Percentiles rank a stretch among this genome's conserved stretches.
Conservation (phyloP, 78 protist species). For the Cavenderia fasciculata region DNA sequence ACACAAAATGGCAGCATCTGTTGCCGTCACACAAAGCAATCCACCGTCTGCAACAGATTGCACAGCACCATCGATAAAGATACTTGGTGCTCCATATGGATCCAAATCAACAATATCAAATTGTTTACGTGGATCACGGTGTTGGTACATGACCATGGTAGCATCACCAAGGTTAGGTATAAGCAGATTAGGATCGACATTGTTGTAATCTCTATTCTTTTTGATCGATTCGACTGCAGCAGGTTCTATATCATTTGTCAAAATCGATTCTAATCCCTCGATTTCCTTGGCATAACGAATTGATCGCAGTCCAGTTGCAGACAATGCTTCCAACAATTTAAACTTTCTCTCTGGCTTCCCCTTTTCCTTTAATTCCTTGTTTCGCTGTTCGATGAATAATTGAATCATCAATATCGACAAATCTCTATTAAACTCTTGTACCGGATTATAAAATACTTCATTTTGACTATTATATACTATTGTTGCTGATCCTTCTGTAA, state of each 20-base stretch:
- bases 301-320: conserved; percentile 96
- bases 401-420: conserved; percentile 84
- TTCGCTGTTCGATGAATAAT: conserved; percentile 22
- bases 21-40: conserved; percentile 96
- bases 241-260: conserved; percentile 94
- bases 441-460: conserved; percentile 97
- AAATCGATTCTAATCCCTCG: conserved; percentile 60
- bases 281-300: conserved; percentile 93
- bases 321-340: conserved; percentile 95
- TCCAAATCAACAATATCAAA: conserved; percentile 98
- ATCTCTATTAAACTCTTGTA: conserved; percentile 97
- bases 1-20: conserved; percentile 96
- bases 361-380: conserved; percentile 23
- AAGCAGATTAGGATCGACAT: conserved; percentile 36
- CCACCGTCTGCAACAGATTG: conserved; percentile 95
- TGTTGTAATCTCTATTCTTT: conserved; percentile 87
- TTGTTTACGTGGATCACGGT: not conserved
- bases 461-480: conserved; percentile 64
- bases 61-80: conserved; percentile 97
- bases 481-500: conserved; percentile 65
- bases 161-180: conserved; percentile 84
- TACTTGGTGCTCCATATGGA: conserved; percentile 99
- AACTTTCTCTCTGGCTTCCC: conserved; percentile 55
- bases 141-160: conserved; percentile 53
- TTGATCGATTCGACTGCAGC: conserved; percentile 92